Evolutionary conservation across 352 stramenopile genomes (phyloP), one percentile per base, ranked within the genome.

Genomic region (Globisporangium paroecandrum): DNA sequence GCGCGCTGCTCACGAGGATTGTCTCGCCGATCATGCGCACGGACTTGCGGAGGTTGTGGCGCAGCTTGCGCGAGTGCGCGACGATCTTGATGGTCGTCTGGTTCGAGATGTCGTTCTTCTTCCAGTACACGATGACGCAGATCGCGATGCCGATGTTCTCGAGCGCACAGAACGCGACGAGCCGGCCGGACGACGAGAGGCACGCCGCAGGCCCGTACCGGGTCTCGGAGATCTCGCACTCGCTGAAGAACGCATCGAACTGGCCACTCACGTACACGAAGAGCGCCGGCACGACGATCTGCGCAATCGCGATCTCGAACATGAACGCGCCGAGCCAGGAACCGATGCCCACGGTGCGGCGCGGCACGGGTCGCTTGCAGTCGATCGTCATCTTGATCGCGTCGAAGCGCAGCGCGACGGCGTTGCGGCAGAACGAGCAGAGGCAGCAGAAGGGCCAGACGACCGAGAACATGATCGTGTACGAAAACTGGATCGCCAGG

Each of bases 251-350:
- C 29, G 81, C 76, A 59, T 89, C 81, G 29, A 87, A 73, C 62
- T 87, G 78, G n/a, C 81, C 81, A 36, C 78, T 87, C 22, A 87
- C 78, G 60, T 84, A 87, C n/a, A 89, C 81, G 53, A 87, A 87
- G 13, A 89, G 77, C 29, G 66, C 78, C 0, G 78, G 78, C 38
- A 87, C 81, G 41, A 86, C 67, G 13, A 87, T 68, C 51, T 78
- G 76, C 34, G 78, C 81, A 10, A 78, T 58, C 15, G 82, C 49
- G 34, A 85, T 80, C 74, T 89, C 81, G 55, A 89, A 85, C 22
- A 84, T 65, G 58, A 89, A 79, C 20, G 79, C 81, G 20, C 73
- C 70, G 56, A 82, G 69, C 81, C 81, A 89, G 0, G 81, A 54
- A 3, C 81, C 81, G 25, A 89, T 86, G 29, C 78, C 81, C n/a